Conservation (phyloP, 2,329 filamentous ascomycete genomes). For the Colletotrichum godetiae region DNA sequence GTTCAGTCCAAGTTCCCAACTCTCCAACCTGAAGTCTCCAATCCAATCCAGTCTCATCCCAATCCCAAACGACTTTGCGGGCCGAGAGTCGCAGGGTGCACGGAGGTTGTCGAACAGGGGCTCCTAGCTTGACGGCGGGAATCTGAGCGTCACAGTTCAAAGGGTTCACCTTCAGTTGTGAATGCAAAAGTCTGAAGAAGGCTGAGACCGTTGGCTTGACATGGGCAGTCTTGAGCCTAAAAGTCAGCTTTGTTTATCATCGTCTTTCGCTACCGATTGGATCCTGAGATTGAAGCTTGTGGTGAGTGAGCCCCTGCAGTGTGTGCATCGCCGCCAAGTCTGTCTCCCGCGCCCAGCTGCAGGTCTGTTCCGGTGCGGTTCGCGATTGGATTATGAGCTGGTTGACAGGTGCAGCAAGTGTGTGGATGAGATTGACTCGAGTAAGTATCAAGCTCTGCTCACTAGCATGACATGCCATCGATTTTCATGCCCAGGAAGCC, state of each 20-base stretch:
- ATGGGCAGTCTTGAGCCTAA: not conserved
- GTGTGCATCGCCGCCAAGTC: not conserved
- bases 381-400: conserved; percentile 24
- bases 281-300: conserved; percentile 1
- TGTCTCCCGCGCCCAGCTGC: not conserved
- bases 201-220: not conserved
- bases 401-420: conserved; percentile 21
- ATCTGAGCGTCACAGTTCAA: conserved; percentile 11
- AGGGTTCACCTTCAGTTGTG: not conserved
- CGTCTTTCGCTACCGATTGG: not conserved
- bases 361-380: conserved; percentile 18
- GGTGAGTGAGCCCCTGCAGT: conserved; percentile 9
- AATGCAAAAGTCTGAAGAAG: not conserved
- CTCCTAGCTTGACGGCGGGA: conserved; percentile 10
- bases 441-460: not conserved
- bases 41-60: conserved; percentile 17
- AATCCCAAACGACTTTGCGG: conserved; percentile 15
- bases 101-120: conserved; percentile 21
- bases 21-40: not conserved
- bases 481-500: not conserved
- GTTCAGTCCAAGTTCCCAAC: not conserved
- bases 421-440: conserved; percentile 11
- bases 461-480: not conserved
- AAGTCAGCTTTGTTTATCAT: not conserved
- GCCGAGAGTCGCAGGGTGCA: conserved; percentile 16